These are phyloP conservation scores for Fusarium multiceps DNA, from an alignment of 2,329 filamentous ascomycete genomes.

Conservation along the genomic window DNA sequence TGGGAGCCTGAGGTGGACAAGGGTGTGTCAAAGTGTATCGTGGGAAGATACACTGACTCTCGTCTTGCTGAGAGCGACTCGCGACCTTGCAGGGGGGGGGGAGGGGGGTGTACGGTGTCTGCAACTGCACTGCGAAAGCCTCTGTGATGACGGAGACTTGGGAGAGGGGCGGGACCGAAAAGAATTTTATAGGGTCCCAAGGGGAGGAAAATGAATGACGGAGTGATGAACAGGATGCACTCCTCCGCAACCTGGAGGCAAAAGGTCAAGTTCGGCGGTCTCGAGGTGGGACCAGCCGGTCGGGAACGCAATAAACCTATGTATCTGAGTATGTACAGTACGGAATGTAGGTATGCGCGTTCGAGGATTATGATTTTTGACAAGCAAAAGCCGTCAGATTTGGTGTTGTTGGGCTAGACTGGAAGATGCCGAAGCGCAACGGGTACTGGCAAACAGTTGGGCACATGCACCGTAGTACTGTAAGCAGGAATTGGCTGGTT, in stretches of 20 bases:
- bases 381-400: constrained; percentile 15
- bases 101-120: constrained; percentile 26
- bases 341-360: constrained; percentile 14
- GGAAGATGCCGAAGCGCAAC: constrained; percentile 39
- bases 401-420: constrained; percentile 23
- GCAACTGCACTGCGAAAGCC: constrained; percentile 37
- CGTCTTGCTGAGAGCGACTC: constrained; percentile 45
- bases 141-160: constrained; percentile 43
- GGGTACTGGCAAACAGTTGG: constrained; percentile 27
- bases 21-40: constrained; percentile 47
- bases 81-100: constrained; percentile 34
- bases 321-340: not conserved
- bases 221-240: constrained; percentile 45
- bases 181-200: constrained; percentile 49
- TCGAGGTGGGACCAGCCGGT: constrained; percentile 37
- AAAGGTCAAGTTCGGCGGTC: constrained; percentile 9
- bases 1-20: constrained; percentile 45
- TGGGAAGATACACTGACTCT: constrained; percentile 46
- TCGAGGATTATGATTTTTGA: constrained; percentile 29
- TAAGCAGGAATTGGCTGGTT: constrained; percentile 19
- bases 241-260: constrained; percentile 42
- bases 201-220: constrained; percentile 45
- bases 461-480: not conserved
- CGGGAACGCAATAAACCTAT: constrained; percentile 11
- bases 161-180: constrained; percentile 45